Evolutionary conservation across 2,329 filamentous ascomycete species (phyloP), one percentile per base, ranked within the genome.

Genomic region (Fusarium sambucinum): DNA sequence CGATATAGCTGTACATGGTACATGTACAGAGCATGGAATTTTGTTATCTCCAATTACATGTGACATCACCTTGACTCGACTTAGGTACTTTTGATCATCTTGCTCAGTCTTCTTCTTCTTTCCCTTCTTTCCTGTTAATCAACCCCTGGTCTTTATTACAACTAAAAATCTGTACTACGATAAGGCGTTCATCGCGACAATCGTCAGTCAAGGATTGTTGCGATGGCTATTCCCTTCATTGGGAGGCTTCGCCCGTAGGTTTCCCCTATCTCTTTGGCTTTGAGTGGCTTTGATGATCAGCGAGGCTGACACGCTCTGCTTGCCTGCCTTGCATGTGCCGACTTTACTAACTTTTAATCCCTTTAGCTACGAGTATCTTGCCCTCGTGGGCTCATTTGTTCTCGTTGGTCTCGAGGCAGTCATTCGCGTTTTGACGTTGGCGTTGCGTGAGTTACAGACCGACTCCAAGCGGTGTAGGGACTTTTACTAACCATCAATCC

Each of bases 401-500:
- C 87, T 99, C 37, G 90, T 98, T 60, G 85, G 89, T 46, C 85
- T 97, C 70, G 96, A 99, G 79, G 89, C 90, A 58, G 75, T 97
- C 63, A 91, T 97, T 73, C 90, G 95, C 73, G 84, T 97, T 60
- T 87, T 97, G 66, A 98, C 96, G 3, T 87, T 97, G 65, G 92
- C 93, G 35, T 86, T 99, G 41, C 96, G 92, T 94, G 82, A 77
- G 90, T 82, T 32, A 45, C 53, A 38, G 37, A 29, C 41, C 35
- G 38, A 21, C 33, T n/a, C 29, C 47, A 45, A 51, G 62, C 59
- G 54, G 64, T 73, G 53, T 55, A 37, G 50, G 53, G 23, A 29
- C 32, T 40, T 41, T 38, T 45, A n/a, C 55, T 59, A 19, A 65
- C 51, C 48, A 41, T 58, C 47, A 51, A 38, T 29, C 23, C 68